phyloP scores from a whole-genome alignment of 352 stramenopile genomes.

The Globisporangium acanthophoron region DNA sequence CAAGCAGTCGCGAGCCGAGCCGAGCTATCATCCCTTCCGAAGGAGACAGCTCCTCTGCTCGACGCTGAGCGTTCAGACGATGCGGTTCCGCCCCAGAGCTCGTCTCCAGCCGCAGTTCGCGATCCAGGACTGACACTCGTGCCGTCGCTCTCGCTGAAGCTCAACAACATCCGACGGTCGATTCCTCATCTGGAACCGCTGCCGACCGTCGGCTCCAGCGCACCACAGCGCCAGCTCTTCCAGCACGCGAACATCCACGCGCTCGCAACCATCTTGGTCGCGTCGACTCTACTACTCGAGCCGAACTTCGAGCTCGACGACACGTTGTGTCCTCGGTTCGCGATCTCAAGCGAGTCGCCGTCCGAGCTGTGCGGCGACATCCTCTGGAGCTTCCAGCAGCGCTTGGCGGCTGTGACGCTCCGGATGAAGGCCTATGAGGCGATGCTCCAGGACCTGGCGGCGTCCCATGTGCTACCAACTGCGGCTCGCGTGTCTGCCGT shows the following conservation, averaged over 20 bases:
- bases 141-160: conserved; percentile 5
- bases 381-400: conserved; percentile 39
- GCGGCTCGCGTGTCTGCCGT: conserved; percentile 22
- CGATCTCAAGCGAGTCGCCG: conserved; percentile 10
- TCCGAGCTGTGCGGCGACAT: conserved; percentile 16
- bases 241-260: conserved; percentile 19
- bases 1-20: no score
- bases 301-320: conserved; percentile 33
- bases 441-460: conserved; percentile 27
- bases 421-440: conserved; percentile 21
- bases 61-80: not conserved
- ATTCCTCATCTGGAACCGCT: conserved; percentile 1
- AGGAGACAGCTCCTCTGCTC: not conserved
- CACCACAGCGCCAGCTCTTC: not conserved
- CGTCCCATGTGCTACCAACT: conserved; percentile 19
- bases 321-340: conserved; percentile 28
- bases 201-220: not conserved
- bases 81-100: not conserved
- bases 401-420: conserved; percentile 16
- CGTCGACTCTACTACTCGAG: conserved; percentile 27
- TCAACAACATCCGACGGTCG: conserved; percentile 3
- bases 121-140: not conserved
- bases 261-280: conserved; percentile 23
- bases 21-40: not conserved
- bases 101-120: not conserved